phyloP scores from a whole-genome alignment of 305 asterid species.

The Fraxinus platypoda region DNA sequence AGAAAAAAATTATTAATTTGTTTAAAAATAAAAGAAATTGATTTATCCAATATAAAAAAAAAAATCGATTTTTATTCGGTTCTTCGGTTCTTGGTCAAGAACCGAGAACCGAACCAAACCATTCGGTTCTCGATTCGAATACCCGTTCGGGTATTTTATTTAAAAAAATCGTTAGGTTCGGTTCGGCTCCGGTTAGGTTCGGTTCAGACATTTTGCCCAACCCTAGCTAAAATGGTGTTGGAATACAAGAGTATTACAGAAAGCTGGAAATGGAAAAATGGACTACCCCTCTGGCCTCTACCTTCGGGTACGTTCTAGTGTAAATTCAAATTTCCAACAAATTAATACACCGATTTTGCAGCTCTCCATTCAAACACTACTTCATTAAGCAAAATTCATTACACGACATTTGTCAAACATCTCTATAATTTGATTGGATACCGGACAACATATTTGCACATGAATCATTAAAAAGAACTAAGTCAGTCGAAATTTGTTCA shows the following conservation, averaged over 20 bases:
- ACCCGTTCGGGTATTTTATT: too few species aligned
- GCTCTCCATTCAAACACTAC: not conserved
- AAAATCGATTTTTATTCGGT: too few species aligned
- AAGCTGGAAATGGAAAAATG: conserved; percentile 14
- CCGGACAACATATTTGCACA: not conserved
- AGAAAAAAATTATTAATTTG: too few species aligned
- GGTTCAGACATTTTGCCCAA: too few species aligned
- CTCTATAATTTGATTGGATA: not conserved
- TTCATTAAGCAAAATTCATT: not conserved
- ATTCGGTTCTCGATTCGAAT: too few species aligned
- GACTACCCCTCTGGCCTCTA: conserved; percentile 19
- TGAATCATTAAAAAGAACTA: not conserved
- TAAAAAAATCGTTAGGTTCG: too few species aligned
- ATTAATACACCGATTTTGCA: not conserved
- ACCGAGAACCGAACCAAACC: too few species aligned
- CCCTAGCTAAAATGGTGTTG: too few species aligned
- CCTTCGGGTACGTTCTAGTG: conserved; percentile 9
- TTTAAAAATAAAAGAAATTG: too few species aligned
- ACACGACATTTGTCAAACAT: not conserved
- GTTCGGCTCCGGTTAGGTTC: too few species aligned
- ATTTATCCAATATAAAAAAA: too few species aligned
- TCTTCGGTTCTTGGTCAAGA: too few species aligned
- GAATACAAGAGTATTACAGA: conserved; percentile 14
- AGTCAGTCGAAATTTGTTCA: not conserved
- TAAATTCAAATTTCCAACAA: conserved; percentile 11